Percentiles rank a stretch among this genome's conserved stretches.
phyloP scores from a whole-genome alignment of 2,329 filamentous ascomycete species.

The Zymoseptoria ardabiliae region DNA sequence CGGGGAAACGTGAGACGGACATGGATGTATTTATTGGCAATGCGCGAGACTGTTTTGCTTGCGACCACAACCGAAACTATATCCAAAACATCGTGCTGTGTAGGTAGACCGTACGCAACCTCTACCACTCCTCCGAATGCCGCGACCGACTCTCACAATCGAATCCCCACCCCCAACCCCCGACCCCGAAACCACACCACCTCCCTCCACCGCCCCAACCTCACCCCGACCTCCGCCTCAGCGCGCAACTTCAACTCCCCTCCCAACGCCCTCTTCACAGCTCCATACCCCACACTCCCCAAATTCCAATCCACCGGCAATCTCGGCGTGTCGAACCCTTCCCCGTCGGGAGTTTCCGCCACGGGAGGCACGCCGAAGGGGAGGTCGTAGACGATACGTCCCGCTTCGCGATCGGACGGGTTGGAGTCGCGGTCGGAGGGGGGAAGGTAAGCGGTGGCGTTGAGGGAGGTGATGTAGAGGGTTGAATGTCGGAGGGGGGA shows the following conservation, averaged over 20 bases:
- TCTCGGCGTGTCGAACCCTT: slow-evolving; percentile 62
- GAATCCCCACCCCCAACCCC: slow-evolving; percentile 42
- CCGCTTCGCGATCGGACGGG: slow-evolving; percentile 68
- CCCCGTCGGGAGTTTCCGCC: slow-evolving; percentile 30
- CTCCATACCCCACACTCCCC: slow-evolving; percentile 73
- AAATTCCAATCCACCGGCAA: slow-evolving; percentile 77
- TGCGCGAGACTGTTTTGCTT: neutral
- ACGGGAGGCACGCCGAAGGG: slow-evolving; percentile 68
- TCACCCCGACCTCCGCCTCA: slow-evolving; percentile 64
- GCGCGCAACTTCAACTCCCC: slow-evolving; percentile 74
- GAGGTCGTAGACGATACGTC: slow-evolving; percentile 65
- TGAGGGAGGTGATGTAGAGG: slow-evolving; percentile 68
- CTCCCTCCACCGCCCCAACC: slow-evolving; percentile 65
- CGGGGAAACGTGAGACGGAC: too few relatives aligned
- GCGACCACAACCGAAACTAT: neutral
- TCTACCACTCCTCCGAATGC: neutral
- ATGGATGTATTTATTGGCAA: too few relatives aligned
- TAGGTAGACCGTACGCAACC: neutral
- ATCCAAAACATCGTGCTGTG: neutral
- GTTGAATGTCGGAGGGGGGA: slow-evolving; percentile 70
- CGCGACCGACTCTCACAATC: slow-evolving; percentile 28
- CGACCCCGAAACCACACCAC: slow-evolving; percentile 50
- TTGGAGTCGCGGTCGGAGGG: slow-evolving; percentile 69
- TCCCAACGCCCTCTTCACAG: slow-evolving; percentile 70
- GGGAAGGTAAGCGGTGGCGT: slow-evolving; percentile 72